A percentile compares a stretch with the other conserved stretches of the same genome.
These are phyloP conservation scores for Pythium myriotylum DNA, from an alignment of 352 stramenopile genomes.

Conservation along the genomic window DNA sequence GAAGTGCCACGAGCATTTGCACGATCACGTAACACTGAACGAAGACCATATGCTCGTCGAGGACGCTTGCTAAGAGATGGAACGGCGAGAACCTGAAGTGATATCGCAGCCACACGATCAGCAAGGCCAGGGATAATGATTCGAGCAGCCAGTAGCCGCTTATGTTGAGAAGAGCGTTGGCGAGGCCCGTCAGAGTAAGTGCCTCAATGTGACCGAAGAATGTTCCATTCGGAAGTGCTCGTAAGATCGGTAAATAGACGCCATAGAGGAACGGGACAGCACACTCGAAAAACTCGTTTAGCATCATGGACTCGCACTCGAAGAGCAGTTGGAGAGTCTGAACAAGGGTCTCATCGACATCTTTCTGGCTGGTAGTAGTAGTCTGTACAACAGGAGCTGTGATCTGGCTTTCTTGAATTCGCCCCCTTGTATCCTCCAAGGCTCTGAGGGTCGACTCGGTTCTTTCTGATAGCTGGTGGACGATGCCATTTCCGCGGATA, in stretches of 20 bases:
- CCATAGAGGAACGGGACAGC: constrained; percentile 31
- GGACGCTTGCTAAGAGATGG: constrained; percentile 29
- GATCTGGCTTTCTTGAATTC: no score
- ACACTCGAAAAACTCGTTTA: constrained; percentile 36
- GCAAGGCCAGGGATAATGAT: constrained; percentile 20
- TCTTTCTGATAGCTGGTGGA: not conserved
- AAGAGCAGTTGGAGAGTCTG: constrained; percentile 25
- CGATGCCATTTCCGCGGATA: constrained; percentile 6
- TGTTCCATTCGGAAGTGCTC: constrained; percentile 30
- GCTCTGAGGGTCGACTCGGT: not conserved
- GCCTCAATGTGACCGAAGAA: constrained; percentile 27
- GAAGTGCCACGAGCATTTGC: constrained; percentile 29
- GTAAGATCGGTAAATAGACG: constrained; percentile 28
- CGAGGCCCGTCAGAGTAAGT: not conserved
- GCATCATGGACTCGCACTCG: constrained; percentile 29
- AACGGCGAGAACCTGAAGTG: constrained; percentile 18
- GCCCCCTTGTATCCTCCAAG: not conserved
- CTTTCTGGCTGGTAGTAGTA: not conserved
- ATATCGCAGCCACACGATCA: constrained; percentile 22
- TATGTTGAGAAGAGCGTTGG: constrained; percentile 13
- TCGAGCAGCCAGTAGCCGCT: constrained; percentile 26
- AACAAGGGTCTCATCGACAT: not conserved
- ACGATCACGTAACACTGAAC: constrained; percentile 32
- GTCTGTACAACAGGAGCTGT: no score
- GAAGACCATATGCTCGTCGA: constrained; percentile 27